Evolutionary conservation across 2,329 filamentous ascomycete genomes (phyloP).

Genomic region (Colletotrichum sp.): DNA sequence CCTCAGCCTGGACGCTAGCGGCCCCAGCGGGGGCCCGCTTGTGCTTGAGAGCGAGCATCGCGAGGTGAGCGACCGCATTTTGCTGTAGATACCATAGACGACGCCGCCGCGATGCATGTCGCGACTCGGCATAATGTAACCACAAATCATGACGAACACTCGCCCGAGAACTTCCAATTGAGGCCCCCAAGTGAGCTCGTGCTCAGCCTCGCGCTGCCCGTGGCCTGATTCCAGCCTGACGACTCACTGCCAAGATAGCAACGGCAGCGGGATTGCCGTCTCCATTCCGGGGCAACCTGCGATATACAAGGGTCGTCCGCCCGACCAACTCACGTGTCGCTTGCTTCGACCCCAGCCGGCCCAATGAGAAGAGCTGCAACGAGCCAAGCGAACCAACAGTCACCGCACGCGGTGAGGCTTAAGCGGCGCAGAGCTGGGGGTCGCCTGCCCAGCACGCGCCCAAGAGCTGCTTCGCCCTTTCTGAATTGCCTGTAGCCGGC

Average conservation of each 20-base stretch:
- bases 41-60: constrained; percentile 66
- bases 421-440: not conserved
- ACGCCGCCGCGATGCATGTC: not conserved
- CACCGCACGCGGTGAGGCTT: not conserved
- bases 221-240: not conserved
- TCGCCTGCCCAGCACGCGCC: not conserved
- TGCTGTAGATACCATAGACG: constrained; percentile 30
- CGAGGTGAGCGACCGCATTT: constrained; percentile 37
- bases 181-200: not conserved
- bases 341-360: not conserved
- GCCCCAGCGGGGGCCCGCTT: constrained; percentile 68
- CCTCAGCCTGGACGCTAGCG: constrained; percentile 72
- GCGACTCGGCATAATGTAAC: not conserved
- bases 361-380: not conserved
- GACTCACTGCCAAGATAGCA: not conserved
- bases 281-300: not conserved
- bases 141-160: not conserved
- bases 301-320: not conserved
- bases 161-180: not conserved
- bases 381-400: not conserved
- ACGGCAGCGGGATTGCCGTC: not conserved
- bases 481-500: not conserved
- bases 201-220: not conserved
- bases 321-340: not conserved
- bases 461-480: not conserved